Conservation (phyloP, 2,329 filamentous ascomycete genomes). For the Exophiala viscosa region DNA sequence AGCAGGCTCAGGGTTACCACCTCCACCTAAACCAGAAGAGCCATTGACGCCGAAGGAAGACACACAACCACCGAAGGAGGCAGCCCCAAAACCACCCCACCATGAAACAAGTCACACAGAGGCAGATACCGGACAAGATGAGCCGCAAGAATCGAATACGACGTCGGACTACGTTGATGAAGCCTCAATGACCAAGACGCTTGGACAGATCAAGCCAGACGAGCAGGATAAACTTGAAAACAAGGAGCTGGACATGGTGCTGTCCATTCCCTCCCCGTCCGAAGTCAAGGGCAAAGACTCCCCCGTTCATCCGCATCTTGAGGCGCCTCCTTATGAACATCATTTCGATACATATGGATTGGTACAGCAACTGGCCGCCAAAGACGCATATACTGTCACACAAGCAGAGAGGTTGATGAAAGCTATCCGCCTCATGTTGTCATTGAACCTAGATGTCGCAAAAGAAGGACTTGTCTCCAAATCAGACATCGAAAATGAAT, state of each 20-base stretch:
- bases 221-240: constrained; percentile 18
- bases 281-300: constrained; percentile 26
- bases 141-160: constrained; percentile 19
- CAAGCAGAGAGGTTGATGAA: constrained; percentile 92
- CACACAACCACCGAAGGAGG: constrained; percentile 13
- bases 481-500: constrained; percentile 89
- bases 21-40: constrained; percentile 34
- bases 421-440: constrained; percentile 72
- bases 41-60: constrained; percentile 14
- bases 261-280: constrained; percentile 40
- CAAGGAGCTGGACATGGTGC: constrained; percentile 38
- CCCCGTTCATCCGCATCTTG: constrained; percentile 43
- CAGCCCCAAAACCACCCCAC: background rate
- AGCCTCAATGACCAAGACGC: constrained; percentile 8
- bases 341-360: constrained; percentile 94
- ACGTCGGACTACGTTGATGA: constrained; percentile 20
- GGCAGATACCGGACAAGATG: constrained; percentile 21
- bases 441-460: constrained; percentile 75
- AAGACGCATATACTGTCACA: constrained; percentile 62
- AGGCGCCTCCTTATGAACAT: constrained; percentile 78
- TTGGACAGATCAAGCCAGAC: constrained; percentile 10
- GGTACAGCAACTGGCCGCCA: constrained; percentile 70
- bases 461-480: constrained; percentile 79
- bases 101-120: constrained; percentile 7
- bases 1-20: constrained; percentile 39